Percentiles rank a stretch among this genome's conserved stretches.
Evolutionary conservation across 352 stramenopile species (phyloP).

Genomic region (Phytopythium ostracodes): DNA sequence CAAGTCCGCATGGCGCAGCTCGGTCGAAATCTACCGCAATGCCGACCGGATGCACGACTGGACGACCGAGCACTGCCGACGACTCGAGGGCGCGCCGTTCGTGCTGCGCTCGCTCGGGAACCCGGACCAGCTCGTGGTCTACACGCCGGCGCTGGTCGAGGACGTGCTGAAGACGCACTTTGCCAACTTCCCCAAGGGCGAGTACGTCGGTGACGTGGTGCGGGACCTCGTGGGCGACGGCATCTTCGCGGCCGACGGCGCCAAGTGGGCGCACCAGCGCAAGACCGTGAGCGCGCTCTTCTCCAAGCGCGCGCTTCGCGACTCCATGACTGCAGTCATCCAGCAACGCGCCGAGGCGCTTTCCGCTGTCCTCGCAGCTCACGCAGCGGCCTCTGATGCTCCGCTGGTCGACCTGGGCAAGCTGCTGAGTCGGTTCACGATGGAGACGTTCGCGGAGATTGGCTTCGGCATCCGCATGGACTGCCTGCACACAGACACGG

Average conservation of each 20-base stretch:
- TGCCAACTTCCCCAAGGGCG: constrained; percentile 63
- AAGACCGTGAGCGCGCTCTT: constrained; percentile 54
- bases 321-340: constrained; percentile 44
- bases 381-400: constrained; percentile 10
- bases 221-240: constrained; percentile 39
- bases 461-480: constrained; percentile 49
- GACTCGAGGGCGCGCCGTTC: constrained; percentile 29
- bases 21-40: constrained; percentile 17
- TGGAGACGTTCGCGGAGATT: constrained; percentile 53
- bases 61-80: constrained; percentile 23
- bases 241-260: constrained; percentile 49
- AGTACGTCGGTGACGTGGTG: constrained; percentile 25
- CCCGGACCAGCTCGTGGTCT: constrained; percentile 30
- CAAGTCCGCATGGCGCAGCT: constrained; percentile 3
- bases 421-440: constrained; percentile 41
- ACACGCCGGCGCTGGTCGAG: constrained; percentile 35
- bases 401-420: constrained; percentile 29
- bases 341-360: constrained; percentile 28
- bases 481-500: constrained; percentile 27
- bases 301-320: constrained; percentile 30
- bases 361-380: constrained; percentile 17
- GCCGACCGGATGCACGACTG: constrained; percentile 37
- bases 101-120: constrained; percentile 26
- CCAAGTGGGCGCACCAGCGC: constrained; percentile 48
- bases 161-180: constrained; percentile 68